A percentile compares a stretch with the other conserved stretches of the same genome.
phyloP scores from a whole-genome alignment of 1,284 basidiomycete species.

The Ustilago loliicola region DNA sequence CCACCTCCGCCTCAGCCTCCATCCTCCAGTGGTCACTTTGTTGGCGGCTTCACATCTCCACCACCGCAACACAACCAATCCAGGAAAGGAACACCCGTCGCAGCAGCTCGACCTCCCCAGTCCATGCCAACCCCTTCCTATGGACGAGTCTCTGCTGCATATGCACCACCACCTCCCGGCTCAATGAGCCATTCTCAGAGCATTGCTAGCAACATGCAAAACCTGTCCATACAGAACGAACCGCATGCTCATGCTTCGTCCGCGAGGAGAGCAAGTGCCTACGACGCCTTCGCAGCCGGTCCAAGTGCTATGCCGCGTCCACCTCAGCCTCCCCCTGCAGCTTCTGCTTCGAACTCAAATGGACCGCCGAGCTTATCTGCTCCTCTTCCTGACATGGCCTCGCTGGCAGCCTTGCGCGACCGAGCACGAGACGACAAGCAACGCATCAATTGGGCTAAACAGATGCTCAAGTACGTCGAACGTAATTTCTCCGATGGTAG shows the following conservation, averaged over 20 bases:
- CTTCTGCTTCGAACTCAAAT: slow-evolving; percentile 5
- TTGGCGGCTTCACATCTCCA: slow-evolving; percentile 30
- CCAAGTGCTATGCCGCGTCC: background rate
- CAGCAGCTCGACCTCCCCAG: slow-evolving; percentile 18
- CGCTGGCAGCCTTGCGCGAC: slow-evolving; percentile 55
- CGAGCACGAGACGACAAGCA: slow-evolving; percentile 74
- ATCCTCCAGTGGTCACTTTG: slow-evolving; percentile 23
- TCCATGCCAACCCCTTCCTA: slow-evolving; percentile 21
- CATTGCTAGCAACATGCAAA: slow-evolving; percentile 32
- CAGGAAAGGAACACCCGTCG: slow-evolving; percentile 2
- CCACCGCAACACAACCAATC: slow-evolving; percentile 4
- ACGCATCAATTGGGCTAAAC: slow-evolving; percentile 81
- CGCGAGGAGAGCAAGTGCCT: slow-evolving; percentile 22
- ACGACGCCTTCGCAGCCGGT: slow-evolving; percentile 14
- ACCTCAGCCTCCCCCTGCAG: slow-evolving; percentile 9
- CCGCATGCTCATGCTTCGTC: slow-evolving; percentile 9
- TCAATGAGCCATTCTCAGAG: slow-evolving; percentile 16
- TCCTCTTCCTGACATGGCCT: slow-evolving; percentile 60
- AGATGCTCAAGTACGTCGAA: slow-evolving; percentile 84
- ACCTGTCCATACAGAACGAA: slow-evolving; percentile 15
- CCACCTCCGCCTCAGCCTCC: slow-evolving; percentile 27
- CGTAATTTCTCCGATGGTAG: slow-evolving; percentile 56
- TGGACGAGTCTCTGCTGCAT: slow-evolving; percentile 9
- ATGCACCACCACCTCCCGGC: slow-evolving; percentile 5
- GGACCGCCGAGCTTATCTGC: slow-evolving; percentile 47